Evolutionary conservation across 768 basidiomycete species (phyloP).

Genomic region (Suillus clintonianus): DNA sequence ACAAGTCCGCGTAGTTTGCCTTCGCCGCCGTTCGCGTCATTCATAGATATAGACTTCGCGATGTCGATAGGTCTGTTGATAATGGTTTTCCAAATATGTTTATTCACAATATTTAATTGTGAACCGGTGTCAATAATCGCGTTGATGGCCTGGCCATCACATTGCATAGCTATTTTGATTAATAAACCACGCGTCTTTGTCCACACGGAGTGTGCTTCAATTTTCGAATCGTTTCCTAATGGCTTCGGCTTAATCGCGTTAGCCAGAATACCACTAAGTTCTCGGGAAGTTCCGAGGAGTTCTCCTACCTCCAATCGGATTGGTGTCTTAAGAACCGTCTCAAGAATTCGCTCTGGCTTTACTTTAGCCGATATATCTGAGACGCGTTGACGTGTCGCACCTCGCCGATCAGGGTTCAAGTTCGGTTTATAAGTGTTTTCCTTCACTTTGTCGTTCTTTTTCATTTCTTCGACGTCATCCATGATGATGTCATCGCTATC

Average conservation of each 20-base stretch:
- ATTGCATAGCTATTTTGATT: constrained; percentile 9
- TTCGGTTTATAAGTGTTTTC: neutral
- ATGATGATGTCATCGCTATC: too few relatives aligned
- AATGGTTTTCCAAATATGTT: constrained; percentile 8
- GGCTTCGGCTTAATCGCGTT: neutral
- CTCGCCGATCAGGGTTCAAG: neutral
- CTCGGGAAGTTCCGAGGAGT: constrained; percentile 1
- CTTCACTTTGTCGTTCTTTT: neutral
- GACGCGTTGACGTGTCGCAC: neutral
- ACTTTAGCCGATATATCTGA: neutral
- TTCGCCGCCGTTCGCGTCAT: constrained; percentile 33
- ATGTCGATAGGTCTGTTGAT: constrained; percentile 16
- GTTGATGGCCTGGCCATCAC: constrained; percentile 6
- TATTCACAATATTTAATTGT: constrained; percentile 24
- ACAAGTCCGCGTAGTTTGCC: constrained; percentile 21
- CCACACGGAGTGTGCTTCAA: neutral
- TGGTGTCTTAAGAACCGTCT: neutral
- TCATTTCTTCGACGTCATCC: too few relatives aligned
- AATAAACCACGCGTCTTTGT: neutral
- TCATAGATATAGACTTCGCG: constrained; percentile 14
- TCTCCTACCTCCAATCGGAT: neutral
- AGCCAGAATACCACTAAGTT: neutral
- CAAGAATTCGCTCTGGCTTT: neutral
- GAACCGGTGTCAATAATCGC: constrained; percentile 31
- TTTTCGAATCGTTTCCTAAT: neutral